Evolutionary conservation across 495 filamentous ascomycete genomes (phyloP).

Genomic region (Trichoderma erinaceum): DNA sequence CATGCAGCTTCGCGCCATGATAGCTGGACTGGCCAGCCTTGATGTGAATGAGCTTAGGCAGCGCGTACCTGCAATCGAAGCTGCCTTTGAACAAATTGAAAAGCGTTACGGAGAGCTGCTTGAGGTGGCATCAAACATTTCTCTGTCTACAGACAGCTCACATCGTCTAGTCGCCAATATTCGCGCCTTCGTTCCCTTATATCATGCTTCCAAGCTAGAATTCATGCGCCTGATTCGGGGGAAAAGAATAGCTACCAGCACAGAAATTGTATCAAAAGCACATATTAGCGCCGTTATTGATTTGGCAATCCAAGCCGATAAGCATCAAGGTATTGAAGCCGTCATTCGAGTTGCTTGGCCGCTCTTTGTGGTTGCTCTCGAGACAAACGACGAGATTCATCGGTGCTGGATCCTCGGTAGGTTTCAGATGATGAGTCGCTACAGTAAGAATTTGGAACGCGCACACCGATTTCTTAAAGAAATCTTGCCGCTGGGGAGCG

Average conservation of each 20-base stretch:
- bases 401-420: background rate
- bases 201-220: background rate
- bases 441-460: background rate
- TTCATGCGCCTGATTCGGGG: background rate
- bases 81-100: background rate
- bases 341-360: background rate
- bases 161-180: slow-evolving; percentile 1
- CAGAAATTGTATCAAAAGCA: background rate
- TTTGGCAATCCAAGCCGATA: slow-evolving; percentile 2
- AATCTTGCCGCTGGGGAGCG: background rate
- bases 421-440: slow-evolving; percentile 1
- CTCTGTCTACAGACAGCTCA: background rate
- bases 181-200: background rate
- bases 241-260: background rate
- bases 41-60: background rate
- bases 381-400: background rate
- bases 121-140: background rate
- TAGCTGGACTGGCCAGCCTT: background rate
- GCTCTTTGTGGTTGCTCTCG: background rate
- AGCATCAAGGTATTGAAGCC: background rate
- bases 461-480: background rate
- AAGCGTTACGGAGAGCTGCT: background rate
- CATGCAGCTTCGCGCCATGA: background rate
- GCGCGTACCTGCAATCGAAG: background rate
- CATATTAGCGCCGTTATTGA: slow-evolving; percentile 4